Evolutionary conservation across 1,139 yeast genomes (phyloP), one percentile per base, ranked within the genome.

Genomic region (Zygosaccharomyces sapae): DNA sequence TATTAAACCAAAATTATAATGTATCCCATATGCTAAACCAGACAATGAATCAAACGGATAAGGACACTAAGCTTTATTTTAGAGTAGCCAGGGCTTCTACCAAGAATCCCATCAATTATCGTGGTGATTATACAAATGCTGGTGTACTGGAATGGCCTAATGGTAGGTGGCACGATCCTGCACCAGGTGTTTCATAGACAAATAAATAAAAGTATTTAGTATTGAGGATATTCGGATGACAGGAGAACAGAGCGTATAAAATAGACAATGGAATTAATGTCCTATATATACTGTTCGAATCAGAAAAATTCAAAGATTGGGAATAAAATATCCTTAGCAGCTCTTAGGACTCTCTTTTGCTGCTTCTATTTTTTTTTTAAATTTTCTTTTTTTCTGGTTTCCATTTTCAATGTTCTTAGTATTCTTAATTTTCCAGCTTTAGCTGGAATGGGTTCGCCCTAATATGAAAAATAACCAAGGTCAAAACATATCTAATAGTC

Each of bases 121-220:
- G 70, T 43, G 73, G 75, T 10, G 87, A 81, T 59, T 82, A 76
- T 51, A 75, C 85, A 1, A 73, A 73, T 51, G 85, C 86, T 2
- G 86, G 78, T 1, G 58, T 70, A 1, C 62, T 81, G 31, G 63
- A 68, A 41, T 80, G 83, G 80, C 87, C 87, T 1, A 67, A 71
- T 27, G 84, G 84, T 0, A 66, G 69, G 7, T 75, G 81, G 61
- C 64, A 62, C 1, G 63, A 66, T 1, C 80, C 82, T 0, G 50
- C 52, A 9, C 71, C 72, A 1, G 83, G 83, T 3, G 67, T 76
- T 3, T 52, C 62, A 27, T 27, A 27, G 31, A 27, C 9, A 27
- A 27, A 10, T 27, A 27, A 27, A 9, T 27, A 27, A 27, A 27
- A 27, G 31, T 27, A 10, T 27, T 8, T 27, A 9, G 5, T 5